phyloP scores from a whole-genome alignment of 768 basidiomycete genomes.

The Tephrocybe sp. region DNA sequence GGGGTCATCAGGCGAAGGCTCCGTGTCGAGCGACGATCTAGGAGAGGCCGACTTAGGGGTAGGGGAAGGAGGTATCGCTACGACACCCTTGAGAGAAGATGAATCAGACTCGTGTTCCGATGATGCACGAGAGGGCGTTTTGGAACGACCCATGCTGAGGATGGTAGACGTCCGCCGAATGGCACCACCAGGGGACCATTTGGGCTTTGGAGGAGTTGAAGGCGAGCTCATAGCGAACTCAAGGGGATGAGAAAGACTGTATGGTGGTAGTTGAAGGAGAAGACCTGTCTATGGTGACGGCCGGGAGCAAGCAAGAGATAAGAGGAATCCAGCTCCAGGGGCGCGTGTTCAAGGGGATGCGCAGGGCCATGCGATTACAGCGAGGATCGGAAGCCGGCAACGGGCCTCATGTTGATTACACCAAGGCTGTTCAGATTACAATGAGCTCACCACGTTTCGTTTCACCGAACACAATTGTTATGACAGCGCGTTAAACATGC shows the following conservation, averaged over 20 bases:
- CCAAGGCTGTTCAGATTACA: not conserved
- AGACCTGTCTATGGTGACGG: conserved; percentile 7
- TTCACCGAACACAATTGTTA: not conserved
- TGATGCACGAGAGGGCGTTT: conserved; percentile 11
- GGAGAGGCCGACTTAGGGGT: conserved; percentile 3
- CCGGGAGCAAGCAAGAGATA: conserved; percentile 8
- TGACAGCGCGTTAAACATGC: not conserved
- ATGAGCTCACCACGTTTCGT: conserved; percentile 5
- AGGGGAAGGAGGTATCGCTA: not conserved
- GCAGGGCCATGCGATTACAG: conserved; percentile 8
- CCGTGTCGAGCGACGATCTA: conserved; percentile 2
- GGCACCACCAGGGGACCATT: conserved; percentile 12
- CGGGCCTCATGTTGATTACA: conserved; percentile 1
- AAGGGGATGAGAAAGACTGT: not conserved
- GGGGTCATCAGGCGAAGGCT: conserved; percentile 7
- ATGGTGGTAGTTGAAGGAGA: not conserved
- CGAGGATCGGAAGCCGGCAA: conserved; percentile 4
- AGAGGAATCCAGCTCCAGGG: conserved; percentile 1
- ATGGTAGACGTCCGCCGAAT: conserved; percentile 9
- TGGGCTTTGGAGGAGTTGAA: conserved; percentile 8
- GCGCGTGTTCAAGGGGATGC: conserved; percentile 10
- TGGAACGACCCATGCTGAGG: conserved; percentile 10
- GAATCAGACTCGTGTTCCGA: conserved; percentile 4
- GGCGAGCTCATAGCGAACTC: conserved; percentile 8
- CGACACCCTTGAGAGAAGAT: not conserved